phyloP scores from a whole-genome alignment of 1,284 basidiomycete species.

The Ganoderma lingzhi region DNA sequence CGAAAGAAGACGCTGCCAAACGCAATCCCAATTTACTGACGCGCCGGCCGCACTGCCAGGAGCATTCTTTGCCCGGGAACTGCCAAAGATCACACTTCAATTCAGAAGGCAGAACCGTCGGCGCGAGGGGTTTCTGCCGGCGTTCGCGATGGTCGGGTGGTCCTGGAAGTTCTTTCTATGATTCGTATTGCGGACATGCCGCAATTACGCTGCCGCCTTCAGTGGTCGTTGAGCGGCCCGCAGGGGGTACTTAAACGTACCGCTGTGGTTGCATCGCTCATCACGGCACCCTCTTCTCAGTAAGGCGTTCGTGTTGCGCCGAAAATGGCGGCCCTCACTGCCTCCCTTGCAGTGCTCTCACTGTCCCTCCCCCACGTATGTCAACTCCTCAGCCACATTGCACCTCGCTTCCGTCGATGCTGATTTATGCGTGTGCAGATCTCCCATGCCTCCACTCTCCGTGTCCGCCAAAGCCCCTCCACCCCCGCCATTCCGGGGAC shows the following conservation, averaged over 20 bases:
- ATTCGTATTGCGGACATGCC: constrained; percentile 24
- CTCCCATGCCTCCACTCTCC: constrained; percentile 28
- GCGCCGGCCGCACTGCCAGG: constrained; percentile 7
- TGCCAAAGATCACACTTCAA: constrained; percentile 10
- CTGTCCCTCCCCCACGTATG: constrained; percentile 33
- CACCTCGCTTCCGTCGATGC: background rate
- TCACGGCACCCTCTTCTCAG: constrained; percentile 24
- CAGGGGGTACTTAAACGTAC: constrained; percentile 24
- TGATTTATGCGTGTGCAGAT: constrained; percentile 15
- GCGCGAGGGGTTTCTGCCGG: constrained; percentile 20
- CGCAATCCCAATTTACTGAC: constrained; percentile 5
- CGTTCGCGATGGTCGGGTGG: constrained; percentile 11
- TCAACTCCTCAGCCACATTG: background rate
- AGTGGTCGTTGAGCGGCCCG: constrained; percentile 25
- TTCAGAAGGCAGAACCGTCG: constrained; percentile 15
- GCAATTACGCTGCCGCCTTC: constrained; percentile 12
- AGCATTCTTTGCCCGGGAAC: constrained; percentile 6
- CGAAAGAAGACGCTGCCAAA: constrained; percentile 5
- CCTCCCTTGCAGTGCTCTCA: constrained; percentile 29
- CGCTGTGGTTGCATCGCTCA: constrained; percentile 1
- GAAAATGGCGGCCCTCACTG: constrained; percentile 29
- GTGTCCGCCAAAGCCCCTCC: constrained; percentile 27
- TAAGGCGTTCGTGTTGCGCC: constrained; percentile 17
- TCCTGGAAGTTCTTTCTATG: constrained; percentile 15
- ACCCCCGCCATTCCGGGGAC: constrained; percentile 50